Base-by-base conservation (phyloP, 257 asterid genomes). In the Forsythia suspensa region DNA sequence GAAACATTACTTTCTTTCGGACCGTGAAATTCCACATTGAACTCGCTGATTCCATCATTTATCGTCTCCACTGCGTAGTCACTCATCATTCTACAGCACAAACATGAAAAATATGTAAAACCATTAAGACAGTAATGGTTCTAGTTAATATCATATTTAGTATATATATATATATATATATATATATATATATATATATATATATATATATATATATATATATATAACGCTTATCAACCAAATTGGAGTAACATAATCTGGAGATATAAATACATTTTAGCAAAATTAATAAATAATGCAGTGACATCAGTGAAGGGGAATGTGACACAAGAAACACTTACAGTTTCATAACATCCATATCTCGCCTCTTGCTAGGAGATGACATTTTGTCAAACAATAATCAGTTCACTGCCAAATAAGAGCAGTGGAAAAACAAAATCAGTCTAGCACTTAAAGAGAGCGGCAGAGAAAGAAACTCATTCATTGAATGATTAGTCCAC, bases 341-440 rank as follows among this genome's bases (percentile, higher is more conserved):
- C 98, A 95, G 76, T 85, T 95, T 95, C 97, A 92, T 95, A 79
- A 95, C 97, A 83, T 95, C 97, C 97, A 92, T 95, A 85, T 95
- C 97, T 72, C 95, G 92, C 81, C 98, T 85, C 86, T 95, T 92
- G 89, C 97, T 91, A 1, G 98, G 98, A 79, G 98, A 95, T 75
- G 98, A 89, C 96, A 95, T 92, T 86, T 78, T 55, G 82, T 46
- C 76, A n/a, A 74, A 59, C 38, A 74, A 78, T 73, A 55, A 74
- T 40, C 71, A 9, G 34, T 40, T 1, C 16, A 63, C 29, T 20
- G 68, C 82, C 81, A 76, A 70, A 57, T 75, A 40, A 57, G 81
- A 82, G 18, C 68, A 75, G 6, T 24, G 15, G 0, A 11, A 38
- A 70, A 8, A 21, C 18, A 2, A 20, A 42, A 63, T 63, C 69